A percentile compares a stretch with the other conserved stretches of the same genome.
These are phyloP conservation scores for Phyllosticta paracitricarpa DNA, from an alignment of 2,329 filamentous ascomycete species.

Conservation along the genomic window DNA sequence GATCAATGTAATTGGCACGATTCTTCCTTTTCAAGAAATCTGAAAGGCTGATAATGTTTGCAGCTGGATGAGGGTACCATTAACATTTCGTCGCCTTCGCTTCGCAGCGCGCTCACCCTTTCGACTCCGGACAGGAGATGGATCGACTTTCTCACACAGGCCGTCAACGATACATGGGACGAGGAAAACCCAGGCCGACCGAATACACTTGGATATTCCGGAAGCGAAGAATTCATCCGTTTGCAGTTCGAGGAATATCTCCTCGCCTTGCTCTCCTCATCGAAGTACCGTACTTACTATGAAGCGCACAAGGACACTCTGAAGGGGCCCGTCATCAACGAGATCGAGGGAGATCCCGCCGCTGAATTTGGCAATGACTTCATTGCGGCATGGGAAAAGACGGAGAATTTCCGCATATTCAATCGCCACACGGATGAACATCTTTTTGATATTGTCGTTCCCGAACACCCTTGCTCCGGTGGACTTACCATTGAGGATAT, in stretches of 20 bases:
- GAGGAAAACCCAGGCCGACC: slow-evolving; percentile 76
- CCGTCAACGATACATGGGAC: slow-evolving; percentile 95
- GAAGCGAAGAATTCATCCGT: slow-evolving; percentile 94
- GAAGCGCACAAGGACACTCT: slow-evolving; percentile 41
- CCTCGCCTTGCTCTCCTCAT: slow-evolving; percentile 73
- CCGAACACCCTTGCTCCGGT: slow-evolving; percentile 85
- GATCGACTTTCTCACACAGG: slow-evolving; percentile 92
- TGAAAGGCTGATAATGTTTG: background rate
- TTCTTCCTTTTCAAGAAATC: too few species aligned
- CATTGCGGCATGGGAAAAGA: slow-evolving; percentile 76
- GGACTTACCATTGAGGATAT: slow-evolving; percentile 91
- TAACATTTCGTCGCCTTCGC: slow-evolving; percentile 69
- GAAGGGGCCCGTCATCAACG: slow-evolving; percentile 47
- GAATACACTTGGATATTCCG: slow-evolving; percentile 90
- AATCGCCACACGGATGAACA: slow-evolving; percentile 62
- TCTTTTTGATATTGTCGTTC: slow-evolving; percentile 89
- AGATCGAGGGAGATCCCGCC: slow-evolving; percentile 67
- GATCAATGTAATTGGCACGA: slow-evolving; percentile 53
- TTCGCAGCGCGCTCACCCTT: slow-evolving; percentile 65
- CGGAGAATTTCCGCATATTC: slow-evolving; percentile 89
- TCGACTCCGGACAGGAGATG: slow-evolving; percentile 84
- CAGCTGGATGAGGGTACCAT: slow-evolving; percentile 76
- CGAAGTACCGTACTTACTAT: slow-evolving; percentile 65
- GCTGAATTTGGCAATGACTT: slow-evolving; percentile 76
- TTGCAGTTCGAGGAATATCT: slow-evolving; percentile 97